Base-by-base conservation (phyloP, 441 rosid genomes). In the Adansonia rubrostipa region DNA sequence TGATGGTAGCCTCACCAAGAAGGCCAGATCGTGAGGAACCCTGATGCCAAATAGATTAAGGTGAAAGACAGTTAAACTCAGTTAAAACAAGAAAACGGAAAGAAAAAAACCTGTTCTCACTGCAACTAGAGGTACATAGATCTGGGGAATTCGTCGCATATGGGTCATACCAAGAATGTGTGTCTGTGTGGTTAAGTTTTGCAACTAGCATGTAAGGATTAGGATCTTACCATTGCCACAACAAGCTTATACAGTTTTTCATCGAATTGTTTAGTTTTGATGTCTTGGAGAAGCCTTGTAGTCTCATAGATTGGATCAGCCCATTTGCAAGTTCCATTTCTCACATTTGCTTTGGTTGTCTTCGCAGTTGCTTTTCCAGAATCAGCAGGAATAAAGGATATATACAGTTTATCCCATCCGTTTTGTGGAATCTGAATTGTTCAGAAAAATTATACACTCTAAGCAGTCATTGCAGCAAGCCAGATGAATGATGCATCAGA, bases 321-420 rank as follows among this genome's bases (percentile, higher is more conserved):
- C 99, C 99, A 97, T 82, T 97, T 97, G 89, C 99, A 97, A 60
- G 93, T 88, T 82, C 99, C 97, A 74, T 94, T 97, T 86, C 99
- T 92, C 70, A 97, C 99, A 89, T 86, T 93, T 73, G 98, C 97
- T 86, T 97, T 97, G 42, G 95, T 93, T 58, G 99, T 97, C 89
- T 97, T 97, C 36, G 95, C 93, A 15, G 97, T 89, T 75, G 92
- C 91, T 89, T 93, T 97, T 78, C 92, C 96, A 44, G 99, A 88
- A 86, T 93, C 99, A 80, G 94, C 89, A 53, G 99, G 96, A 81
- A 92, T 87, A 80, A 93, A 91, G 36, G 99, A 92, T 87, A 97
- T 90, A 82, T 92, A 91, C 42, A 97, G 92, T 80, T 93, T 97
- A 87, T 97, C 99, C 99, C 99, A 97, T 89, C 99, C 99, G 61